Evolutionary conservation across 352 stramenopile genomes (phyloP).

Genomic region (Globisporangium emineosum): DNA sequence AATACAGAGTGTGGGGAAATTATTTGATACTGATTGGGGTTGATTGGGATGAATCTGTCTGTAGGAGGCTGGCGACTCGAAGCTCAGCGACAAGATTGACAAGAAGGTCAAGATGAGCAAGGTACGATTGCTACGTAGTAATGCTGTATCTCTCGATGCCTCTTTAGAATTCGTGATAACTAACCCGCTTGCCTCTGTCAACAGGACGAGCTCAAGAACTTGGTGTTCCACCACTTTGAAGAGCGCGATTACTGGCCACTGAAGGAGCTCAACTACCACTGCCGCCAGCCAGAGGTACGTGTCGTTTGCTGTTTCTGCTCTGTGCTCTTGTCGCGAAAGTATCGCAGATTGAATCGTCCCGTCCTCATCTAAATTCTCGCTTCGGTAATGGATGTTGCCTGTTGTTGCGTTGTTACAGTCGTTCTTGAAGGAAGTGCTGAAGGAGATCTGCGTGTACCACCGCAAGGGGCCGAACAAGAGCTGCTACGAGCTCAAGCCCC

Average conservation of each 20-base stretch:
- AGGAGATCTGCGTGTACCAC: slow-evolving; percentile 88
- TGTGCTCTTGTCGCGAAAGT: neutral
- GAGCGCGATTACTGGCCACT: slow-evolving; percentile 85
- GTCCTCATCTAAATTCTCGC: neutral
- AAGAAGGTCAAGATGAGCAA: slow-evolving; percentile 92
- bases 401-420: slow-evolving; percentile 33
- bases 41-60: neutral
- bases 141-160: neutral
- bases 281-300: slow-evolving; percentile 79
- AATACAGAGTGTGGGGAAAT: neutral
- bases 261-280: slow-evolving; percentile 88
- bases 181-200: slow-evolving; percentile 1
- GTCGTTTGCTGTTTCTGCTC: neutral
- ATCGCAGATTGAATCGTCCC: neutral
- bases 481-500: slow-evolving; percentile 86
- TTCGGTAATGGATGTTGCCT: neutral
- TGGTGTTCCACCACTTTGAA: slow-evolving; percentile 87
- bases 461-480: slow-evolving; percentile 88
- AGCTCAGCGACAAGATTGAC: slow-evolving; percentile 64
- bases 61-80: slow-evolving; percentile 47
- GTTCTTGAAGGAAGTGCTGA: slow-evolving; percentile 86
- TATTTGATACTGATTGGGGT: slow-evolving; percentile 2
- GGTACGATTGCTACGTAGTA: slow-evolving; percentile 23
- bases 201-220: slow-evolving; percentile 86
- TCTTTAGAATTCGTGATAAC: neutral